These are phyloP conservation scores for Hypoxylon sp. DNA, from an alignment of 2,329 filamentous ascomycete genomes.

Conservation along the genomic window DNA sequence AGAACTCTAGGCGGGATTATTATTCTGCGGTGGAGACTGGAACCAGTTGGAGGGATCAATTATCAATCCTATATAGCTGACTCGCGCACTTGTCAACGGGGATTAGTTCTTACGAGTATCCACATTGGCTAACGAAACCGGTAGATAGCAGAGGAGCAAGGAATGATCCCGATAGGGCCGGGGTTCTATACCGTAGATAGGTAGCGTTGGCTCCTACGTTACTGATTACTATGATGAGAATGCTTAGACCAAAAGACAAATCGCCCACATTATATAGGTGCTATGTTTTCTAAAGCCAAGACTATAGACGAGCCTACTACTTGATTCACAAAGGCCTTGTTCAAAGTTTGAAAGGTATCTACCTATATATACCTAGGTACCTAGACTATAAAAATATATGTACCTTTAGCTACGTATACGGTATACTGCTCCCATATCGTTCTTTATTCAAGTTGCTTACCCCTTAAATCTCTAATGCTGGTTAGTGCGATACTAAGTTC, in stretches of 20 bases:
- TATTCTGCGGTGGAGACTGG: background rate
- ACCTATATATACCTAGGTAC: too few species aligned
- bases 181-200: conserved; percentile 16
- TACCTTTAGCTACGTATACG: too few species aligned
- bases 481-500: background rate
- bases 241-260: background rate
- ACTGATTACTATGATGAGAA: conserved; percentile 1
- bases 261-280: background rate
- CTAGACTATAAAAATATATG: too few species aligned
- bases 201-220: background rate
- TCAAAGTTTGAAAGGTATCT: too few species aligned
- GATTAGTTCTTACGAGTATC: conserved; percentile 26
- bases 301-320: background rate
- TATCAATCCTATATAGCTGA: conserved; percentile 18
- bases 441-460: background rate
- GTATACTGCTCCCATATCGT: background rate
- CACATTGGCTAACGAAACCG: conserved; percentile 18
- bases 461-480: background rate
- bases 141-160: conserved; percentile 8
- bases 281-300: background rate
- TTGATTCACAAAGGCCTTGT: background rate
- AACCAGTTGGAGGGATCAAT: background rate
- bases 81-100: conserved; percentile 20
- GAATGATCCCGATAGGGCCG: conserved; percentile 21
- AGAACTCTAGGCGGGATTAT: background rate